These are phyloP conservation scores for Flueggea neowawraea DNA, from an alignment of 441 rosid genomes.

Conservation along the genomic window DNA sequence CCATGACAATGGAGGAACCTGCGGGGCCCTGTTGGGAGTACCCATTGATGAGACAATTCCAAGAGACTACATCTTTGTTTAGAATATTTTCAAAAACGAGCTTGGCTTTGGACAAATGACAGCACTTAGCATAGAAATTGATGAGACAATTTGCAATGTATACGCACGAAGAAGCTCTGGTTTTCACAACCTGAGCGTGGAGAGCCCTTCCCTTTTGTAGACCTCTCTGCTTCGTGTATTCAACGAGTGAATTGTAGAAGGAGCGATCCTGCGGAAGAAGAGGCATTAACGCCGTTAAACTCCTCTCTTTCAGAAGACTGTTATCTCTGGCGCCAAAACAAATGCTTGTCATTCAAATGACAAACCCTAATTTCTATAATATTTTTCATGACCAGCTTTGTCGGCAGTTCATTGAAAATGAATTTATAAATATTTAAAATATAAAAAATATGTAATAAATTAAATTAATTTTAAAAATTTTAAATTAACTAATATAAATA, in stretches of 20 bases:
- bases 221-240: conserved; percentile 40
- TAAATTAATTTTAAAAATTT: too few species aligned
- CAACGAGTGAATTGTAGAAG: conserved; percentile 38
- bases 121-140: conserved; percentile 69
- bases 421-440: too few species aligned
- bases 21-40: conserved; percentile 52
- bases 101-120: conserved; percentile 41
- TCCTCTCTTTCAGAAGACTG: background rate
- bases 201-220: conserved; percentile 48
- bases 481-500: too few species aligned
- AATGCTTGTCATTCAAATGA: too few species aligned
- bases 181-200: conserved; percentile 54
- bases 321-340: background rate
- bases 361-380: too few species aligned
- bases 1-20: conserved; percentile 40
- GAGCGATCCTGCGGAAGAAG: conserved; percentile 28
- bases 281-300: conserved; percentile 20
- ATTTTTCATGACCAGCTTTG: too few species aligned
- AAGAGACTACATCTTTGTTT: conserved; percentile 61
- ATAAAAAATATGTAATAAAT: too few species aligned
- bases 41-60: conserved; percentile 82
- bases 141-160: conserved; percentile 59
- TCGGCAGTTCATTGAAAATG: too few species aligned
- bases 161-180: conserved; percentile 34
- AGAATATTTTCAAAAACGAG: conserved; percentile 46